Evolutionary conservation across 148 eudicot genomes (phyloP), one percentile per base, ranked within the genome.

Genomic region (Persicaria maculosa): DNA sequence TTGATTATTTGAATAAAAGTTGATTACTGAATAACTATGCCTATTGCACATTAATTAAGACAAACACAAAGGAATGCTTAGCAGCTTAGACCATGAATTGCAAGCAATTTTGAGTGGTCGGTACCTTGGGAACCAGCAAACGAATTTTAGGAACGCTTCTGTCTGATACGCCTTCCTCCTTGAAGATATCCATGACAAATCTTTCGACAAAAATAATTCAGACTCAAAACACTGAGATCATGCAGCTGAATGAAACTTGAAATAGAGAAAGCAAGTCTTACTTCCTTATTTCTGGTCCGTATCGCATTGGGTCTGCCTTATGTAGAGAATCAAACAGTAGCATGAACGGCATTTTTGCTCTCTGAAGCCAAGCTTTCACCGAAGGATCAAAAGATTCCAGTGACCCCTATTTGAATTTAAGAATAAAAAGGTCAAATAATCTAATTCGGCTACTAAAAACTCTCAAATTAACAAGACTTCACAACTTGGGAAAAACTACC

Each of bases 341-440:
- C 81, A 91, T 91, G 84, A 91, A 85, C 12, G 85, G 85, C 31
- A n/a, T 78, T 79, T 74, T 68, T 79, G 55, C 74, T 68, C 62
- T 80, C 67, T 47, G 91, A 81, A 8, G 43, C 44, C 20, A 53
- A 8, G 75, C 81, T 68, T 75, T 86, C 86, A 72, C 84, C 88
- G 44, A 91, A 81, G 80, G 75, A 91, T 76, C 80, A 87, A 72
- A 16, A 91, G 90, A 73, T 84, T 84, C 91, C 97, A 89, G 50
- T 89, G 93, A 79, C 77, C 76, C 91, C 97, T 91, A 76, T 20
- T 20, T 20, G 68, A 19, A 54, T 19, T 68, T 62, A 71, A 55
- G 50, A 44, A 74, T 20, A 62, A 11, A n/a, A 47, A 48, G n/a
- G 7, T 47, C 9, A 68, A 12, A 61, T 52, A 8, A 54, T 11